Conservation (phyloP, 768 basidiomycete species). For the Tricholomella constricta region DNA sequence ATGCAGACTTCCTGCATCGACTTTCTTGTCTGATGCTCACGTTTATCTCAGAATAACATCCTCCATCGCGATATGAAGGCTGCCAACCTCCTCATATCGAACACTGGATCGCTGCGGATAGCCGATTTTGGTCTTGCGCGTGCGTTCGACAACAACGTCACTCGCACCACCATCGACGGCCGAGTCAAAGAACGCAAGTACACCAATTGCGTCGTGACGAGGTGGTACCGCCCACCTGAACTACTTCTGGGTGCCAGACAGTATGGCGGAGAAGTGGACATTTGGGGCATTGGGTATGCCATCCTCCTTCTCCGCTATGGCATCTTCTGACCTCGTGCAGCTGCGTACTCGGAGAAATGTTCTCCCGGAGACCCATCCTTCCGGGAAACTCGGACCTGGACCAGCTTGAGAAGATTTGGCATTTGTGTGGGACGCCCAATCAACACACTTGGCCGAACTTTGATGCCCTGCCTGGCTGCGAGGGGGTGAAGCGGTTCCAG, state of each 20-base stretch:
- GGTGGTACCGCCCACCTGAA: conserved; percentile 96
- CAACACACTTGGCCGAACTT: conserved; percentile 81
- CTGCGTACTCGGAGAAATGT: conserved; percentile 98
- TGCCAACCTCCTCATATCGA: conserved; percentile 93
- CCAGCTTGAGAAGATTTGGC: conserved; percentile 88
- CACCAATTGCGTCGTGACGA: conserved; percentile 93
- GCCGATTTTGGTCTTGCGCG: conserved; percentile 98
- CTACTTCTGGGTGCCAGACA: conserved; percentile 84
- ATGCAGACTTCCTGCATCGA: conserved; percentile 26
- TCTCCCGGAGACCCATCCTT: conserved; percentile 81
- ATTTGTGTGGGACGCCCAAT: conserved; percentile 86
- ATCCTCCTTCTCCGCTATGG: neutral
- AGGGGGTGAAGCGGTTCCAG: conserved; percentile 69
- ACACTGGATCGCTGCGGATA: conserved; percentile 78
- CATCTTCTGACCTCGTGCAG: conserved; percentile 37
- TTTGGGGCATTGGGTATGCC: conserved; percentile 94
- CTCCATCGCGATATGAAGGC: conserved; percentile 99
- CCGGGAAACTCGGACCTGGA: conserved; percentile 89
- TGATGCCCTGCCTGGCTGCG: conserved; percentile 75
- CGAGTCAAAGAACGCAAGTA: conserved; percentile 68
- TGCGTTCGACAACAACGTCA: conserved; percentile 60
- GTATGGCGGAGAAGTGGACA: conserved; percentile 93
- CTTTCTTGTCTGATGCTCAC: conserved; percentile 8
- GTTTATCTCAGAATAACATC: conserved; percentile 76
- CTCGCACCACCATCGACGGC: conserved; percentile 38